These are phyloP conservation scores for Acacia melanoxylon DNA, from an alignment of 306 rosid genomes.

Conservation along the genomic window DNA sequence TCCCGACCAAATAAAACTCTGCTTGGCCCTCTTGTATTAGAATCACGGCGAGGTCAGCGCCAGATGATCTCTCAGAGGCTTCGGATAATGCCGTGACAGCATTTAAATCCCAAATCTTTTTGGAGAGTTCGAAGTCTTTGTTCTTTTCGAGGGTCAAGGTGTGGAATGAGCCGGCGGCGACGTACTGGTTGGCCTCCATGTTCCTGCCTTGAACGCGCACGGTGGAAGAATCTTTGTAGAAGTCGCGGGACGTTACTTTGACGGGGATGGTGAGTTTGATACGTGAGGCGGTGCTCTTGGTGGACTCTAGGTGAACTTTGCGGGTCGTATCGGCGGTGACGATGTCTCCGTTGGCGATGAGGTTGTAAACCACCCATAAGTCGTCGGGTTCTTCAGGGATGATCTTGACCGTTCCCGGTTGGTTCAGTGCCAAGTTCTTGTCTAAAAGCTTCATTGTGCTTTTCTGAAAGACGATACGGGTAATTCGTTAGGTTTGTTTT, in stretches of 20 bases:
- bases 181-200: conserved; percentile 17
- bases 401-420: conserved; percentile 33
- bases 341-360: conserved; percentile 39
- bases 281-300: conserved; percentile 33
- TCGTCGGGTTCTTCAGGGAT: conserved; percentile 42
- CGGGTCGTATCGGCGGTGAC: conserved; percentile 42
- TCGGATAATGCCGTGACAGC: conserved; percentile 9
- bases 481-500: neutral
- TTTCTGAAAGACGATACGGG: neutral
- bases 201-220: conserved; percentile 39
- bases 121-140: conserved; percentile 31
- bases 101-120: conserved; percentile 25
- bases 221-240: conserved; percentile 39
- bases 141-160: conserved; percentile 34
- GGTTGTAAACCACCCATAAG: conserved; percentile 41
- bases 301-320: conserved; percentile 35
- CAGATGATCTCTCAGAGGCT: neutral
- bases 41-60: conserved; percentile 20
- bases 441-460: conserved; percentile 34
- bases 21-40: conserved; percentile 27
- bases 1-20: conserved; percentile 28
- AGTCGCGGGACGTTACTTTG: conserved; percentile 37
- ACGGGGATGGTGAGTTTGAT: conserved; percentile 33
- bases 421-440: conserved; percentile 29
- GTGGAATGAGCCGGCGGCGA: conserved; percentile 37